These are phyloP conservation scores for Daldinia sp. DNA, from an alignment of 2,329 filamentous ascomycete species.

Conservation along the genomic window DNA sequence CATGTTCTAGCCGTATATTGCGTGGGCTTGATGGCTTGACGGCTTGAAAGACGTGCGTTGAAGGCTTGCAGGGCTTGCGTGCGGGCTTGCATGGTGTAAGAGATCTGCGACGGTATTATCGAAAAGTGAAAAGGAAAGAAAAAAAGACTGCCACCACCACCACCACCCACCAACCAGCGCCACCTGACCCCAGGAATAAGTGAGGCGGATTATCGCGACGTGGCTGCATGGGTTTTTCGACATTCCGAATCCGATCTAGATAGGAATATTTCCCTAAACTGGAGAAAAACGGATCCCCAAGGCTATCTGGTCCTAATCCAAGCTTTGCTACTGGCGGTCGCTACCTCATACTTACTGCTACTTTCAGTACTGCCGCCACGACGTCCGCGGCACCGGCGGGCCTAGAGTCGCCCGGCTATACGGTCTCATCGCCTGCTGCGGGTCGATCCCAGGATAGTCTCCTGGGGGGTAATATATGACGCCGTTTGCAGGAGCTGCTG, in stretches of 20 bases:
- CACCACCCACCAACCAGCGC: constrained; percentile 12
- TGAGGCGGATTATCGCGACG: constrained; percentile 30
- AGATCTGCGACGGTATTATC: constrained; percentile 15
- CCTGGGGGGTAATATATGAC: constrained; percentile 31
- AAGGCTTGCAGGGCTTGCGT: background rate
- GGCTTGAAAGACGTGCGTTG: background rate
- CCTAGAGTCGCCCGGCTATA: constrained; percentile 30
- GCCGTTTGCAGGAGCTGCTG: constrained; percentile 36
- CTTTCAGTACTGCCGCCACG: constrained; percentile 11
- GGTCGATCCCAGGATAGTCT: constrained; percentile 26
- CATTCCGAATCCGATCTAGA: constrained; percentile 27
- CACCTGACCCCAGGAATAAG: constrained; percentile 19
- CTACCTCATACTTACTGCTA: too few species aligned
- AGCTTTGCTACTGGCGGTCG: background rate
- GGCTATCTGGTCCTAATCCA: background rate
- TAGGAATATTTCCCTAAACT: constrained; percentile 13
- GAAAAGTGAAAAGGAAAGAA: background rate
- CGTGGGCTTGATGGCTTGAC: constrained; percentile 6
- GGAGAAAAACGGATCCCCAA: constrained; percentile 6
- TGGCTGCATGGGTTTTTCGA: constrained; percentile 21
- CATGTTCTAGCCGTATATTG: background rate
- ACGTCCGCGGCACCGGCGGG: constrained; percentile 30
- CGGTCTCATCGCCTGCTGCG: constrained; percentile 17
- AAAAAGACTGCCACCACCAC: too few species aligned
- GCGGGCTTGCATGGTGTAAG: constrained; percentile 24